phyloP scores from a whole-genome alignment of 768 basidiomycete genomes.

The Serendipita sp. region DNA sequence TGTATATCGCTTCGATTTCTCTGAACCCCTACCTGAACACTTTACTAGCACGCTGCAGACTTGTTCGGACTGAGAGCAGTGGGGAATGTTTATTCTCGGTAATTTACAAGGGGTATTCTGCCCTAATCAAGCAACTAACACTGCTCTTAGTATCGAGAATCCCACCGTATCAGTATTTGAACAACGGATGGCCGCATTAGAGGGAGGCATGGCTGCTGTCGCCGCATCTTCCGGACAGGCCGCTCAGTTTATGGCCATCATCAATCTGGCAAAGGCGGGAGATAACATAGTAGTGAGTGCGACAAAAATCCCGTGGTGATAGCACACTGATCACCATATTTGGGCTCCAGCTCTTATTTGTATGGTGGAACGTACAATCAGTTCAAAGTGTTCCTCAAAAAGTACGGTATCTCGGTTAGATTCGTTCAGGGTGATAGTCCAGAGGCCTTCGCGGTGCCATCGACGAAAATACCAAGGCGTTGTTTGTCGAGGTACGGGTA shows the following conservation, averaged over 20 bases:
- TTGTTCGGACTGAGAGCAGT: too few relatives aligned
- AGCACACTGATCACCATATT: too few relatives aligned
- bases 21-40: too few relatives aligned
- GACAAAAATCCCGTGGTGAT: neutral
- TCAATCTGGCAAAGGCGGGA: slow-evolving; percentile 41
- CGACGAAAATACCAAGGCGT: slow-evolving; percentile 48
- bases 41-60: too few relatives aligned
- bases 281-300: slow-evolving; percentile 57
- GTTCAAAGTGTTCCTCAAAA: slow-evolving; percentile 54
- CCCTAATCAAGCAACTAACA: too few relatives aligned
- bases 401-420: slow-evolving; percentile 49
- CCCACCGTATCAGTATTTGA: slow-evolving; percentile 77
- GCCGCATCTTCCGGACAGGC: slow-evolving; percentile 55
- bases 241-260: slow-evolving; percentile 59
- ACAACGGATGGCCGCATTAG: slow-evolving; percentile 59
- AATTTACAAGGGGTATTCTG: too few relatives aligned
- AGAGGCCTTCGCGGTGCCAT: slow-evolving; percentile 49
- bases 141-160: too few relatives aligned
- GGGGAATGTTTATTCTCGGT: too few relatives aligned
- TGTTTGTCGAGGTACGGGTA: neutral
- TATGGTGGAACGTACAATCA: slow-evolving; percentile 70
- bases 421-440: slow-evolving; percentile 44
- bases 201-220: slow-evolving; percentile 61
- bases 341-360: slow-evolving; percentile 43
- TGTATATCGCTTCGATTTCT: too few relatives aligned